Base-by-base conservation (phyloP, 352 stramenopile genomes). In the Plasmopara viticola region DNA sequence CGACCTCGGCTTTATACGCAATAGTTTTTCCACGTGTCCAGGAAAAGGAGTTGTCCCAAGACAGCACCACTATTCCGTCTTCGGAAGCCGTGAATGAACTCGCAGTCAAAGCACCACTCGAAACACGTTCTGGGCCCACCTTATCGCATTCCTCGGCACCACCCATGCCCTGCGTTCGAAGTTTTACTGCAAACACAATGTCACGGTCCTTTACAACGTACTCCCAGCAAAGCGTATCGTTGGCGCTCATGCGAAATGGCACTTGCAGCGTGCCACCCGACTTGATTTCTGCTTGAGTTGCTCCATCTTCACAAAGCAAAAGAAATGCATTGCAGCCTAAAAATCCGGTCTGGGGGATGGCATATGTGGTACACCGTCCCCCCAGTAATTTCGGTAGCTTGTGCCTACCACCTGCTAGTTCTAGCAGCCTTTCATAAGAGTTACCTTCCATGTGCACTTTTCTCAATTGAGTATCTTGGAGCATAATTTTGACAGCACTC, bases 221-320 rank as follows among this genome's bases (percentile, higher is more conserved):
- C 45, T 90, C 79, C 76, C 74, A 90, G 64, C 79, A 90, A 28
- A 90, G 58, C 2, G 79, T 87, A 56, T 90, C 74, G 47, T 87
- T 86, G 8, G 64, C 68, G 4, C 56, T 69, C 53, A 87, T 84
- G 20, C 79, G 76, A 56, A 90, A 90, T 5, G 79, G 79, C 4
- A 90, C 44, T 48, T 87, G 77, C 43, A 90, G 56, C 4, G 53
- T 74, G 5, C 66, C 73, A 13, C 79, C 72, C 7, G 79, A 68
- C 29, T 74, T 72, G 53, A 90, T 86, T 44, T 90, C 79, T 0
- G 76, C 63, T 37, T 84, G 72, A 13, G 71, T 84, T 18, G 74
- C 76, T 20, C 79, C 77, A 34, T 86, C 76, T 60, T 90, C 77
- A 48, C 79, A 87, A 4, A 90, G 68, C 20, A 87, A 25, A 18